Conservation (phyloP, 768 basidiomycete species). For the Kwoniella newhampshirensis region DNA sequence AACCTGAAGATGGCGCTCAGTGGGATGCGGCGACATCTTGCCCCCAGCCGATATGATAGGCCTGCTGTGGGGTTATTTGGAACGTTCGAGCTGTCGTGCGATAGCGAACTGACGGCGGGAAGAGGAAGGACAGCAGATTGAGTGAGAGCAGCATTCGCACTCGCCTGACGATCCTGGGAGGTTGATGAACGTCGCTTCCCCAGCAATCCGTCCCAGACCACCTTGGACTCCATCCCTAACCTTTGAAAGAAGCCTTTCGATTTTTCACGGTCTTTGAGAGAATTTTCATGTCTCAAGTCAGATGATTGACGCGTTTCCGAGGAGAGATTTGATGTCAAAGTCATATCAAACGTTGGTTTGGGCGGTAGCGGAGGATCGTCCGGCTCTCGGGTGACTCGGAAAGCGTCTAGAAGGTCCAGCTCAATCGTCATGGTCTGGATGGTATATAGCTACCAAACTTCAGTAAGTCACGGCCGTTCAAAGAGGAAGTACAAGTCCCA, state of each 20-base stretch:
- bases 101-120: too few relatives aligned
- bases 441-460: slow-evolving; percentile 43
- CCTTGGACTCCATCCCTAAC: slow-evolving; percentile 32
- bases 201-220: slow-evolving; percentile 25
- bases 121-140: too few relatives aligned
- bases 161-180: slow-evolving; percentile 1
- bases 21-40: slow-evolving; percentile 6
- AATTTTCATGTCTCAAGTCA: slow-evolving; percentile 11
- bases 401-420: slow-evolving; percentile 37
- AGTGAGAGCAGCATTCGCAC: too few relatives aligned
- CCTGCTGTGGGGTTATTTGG: too few relatives aligned
- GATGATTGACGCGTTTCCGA: slow-evolving; percentile 2
- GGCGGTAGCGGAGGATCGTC: slow-evolving; percentile 26
- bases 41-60: too few relatives aligned
- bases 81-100: too few relatives aligned
- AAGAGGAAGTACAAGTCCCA: background rate
- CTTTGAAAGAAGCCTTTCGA: slow-evolving; percentile 35
- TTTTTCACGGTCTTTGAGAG: slow-evolving; percentile 12
- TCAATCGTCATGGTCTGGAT: slow-evolving; percentile 39
- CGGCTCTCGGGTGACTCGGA: slow-evolving; percentile 35
- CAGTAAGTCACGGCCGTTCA: background rate
- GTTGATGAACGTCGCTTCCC: slow-evolving; percentile 10
- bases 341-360: slow-evolving; percentile 3
- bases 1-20: slow-evolving; percentile 27
- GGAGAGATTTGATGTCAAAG: background rate